These are phyloP conservation scores for Venturia pyrina DNA, from an alignment of 2,329 filamentous ascomycete species.

Conservation along the genomic window DNA sequence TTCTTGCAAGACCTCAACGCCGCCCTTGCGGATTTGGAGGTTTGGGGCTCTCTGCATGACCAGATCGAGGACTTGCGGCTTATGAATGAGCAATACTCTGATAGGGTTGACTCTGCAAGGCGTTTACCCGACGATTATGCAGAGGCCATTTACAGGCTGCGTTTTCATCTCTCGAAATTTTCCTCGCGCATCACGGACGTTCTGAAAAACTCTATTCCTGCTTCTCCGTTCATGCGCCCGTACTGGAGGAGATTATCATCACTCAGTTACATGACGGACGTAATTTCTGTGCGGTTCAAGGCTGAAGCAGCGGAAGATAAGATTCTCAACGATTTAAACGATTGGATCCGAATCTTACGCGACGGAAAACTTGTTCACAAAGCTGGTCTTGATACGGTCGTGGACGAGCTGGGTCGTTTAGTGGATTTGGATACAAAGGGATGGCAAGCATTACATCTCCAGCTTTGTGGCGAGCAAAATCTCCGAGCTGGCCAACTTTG, in stretches of 20 bases:
- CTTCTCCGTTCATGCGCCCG: neutral
- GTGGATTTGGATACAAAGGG: neutral
- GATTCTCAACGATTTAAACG: too few relatives aligned
- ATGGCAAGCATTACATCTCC: neutral
- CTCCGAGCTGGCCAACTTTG: slow-evolving; percentile 36
- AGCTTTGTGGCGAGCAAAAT: neutral
- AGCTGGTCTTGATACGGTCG: neutral
- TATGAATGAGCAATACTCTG: slow-evolving; percentile 20
- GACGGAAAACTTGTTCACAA: neutral
- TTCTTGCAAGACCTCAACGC: too few relatives aligned
- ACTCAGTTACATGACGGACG: too few relatives aligned
- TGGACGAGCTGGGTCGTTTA: neutral
- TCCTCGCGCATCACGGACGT: neutral
- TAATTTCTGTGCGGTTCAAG: too few relatives aligned
- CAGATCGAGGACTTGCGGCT: slow-evolving; percentile 18
- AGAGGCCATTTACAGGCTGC: neutral
- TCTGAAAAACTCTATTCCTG: neutral
- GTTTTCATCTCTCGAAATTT: neutral
- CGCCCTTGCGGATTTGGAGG: slow-evolving; percentile 13
- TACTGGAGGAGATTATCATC: neutral
- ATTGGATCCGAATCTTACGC: neutral
- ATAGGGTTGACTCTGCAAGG: neutral
- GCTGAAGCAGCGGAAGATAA: too few relatives aligned
- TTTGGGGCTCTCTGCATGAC: slow-evolving; percentile 29
- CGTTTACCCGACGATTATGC: neutral